These are phyloP conservation scores for Trametes meyenii DNA, from an alignment of 768 basidiomycete species.

Conservation along the genomic window DNA sequence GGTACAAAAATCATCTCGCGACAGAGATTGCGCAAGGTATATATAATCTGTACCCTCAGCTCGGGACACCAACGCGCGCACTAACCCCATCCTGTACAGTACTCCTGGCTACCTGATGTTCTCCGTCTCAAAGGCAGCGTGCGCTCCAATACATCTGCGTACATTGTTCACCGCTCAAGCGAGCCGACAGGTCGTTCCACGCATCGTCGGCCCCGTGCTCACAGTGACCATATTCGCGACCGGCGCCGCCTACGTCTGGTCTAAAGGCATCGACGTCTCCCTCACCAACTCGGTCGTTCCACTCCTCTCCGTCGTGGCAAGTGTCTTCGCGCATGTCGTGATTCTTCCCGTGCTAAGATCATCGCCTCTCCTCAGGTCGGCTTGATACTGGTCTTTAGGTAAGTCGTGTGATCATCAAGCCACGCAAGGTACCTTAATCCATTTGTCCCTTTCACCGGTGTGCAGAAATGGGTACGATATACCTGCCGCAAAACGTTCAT, in stretches of 20 bases:
- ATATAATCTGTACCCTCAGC: not conserved
- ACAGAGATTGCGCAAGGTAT: constrained; percentile 32
- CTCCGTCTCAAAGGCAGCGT: constrained; percentile 83
- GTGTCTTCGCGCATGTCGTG: constrained; percentile 30
- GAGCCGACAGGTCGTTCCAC: constrained; percentile 58
- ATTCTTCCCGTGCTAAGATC: not conserved
- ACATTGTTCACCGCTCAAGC: constrained; percentile 11
- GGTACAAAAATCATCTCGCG: constrained; percentile 31
- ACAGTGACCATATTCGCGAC: constrained; percentile 80
- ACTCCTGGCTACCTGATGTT: constrained; percentile 90
- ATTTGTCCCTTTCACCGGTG: not conserved
- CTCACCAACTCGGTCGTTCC: constrained; percentile 87
- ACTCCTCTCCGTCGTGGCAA: constrained; percentile 84
- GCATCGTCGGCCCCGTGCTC: constrained; percentile 79
- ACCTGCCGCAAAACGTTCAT: not conserved
- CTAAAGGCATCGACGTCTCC: constrained; percentile 58
- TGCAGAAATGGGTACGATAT: constrained; percentile 63
- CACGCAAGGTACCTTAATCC: not conserved
- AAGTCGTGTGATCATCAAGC: constrained; percentile 29
- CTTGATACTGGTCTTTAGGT: constrained; percentile 87
- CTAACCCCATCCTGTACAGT: constrained; percentile 43
- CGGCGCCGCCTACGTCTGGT: constrained; percentile 59
- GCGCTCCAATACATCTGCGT: constrained; percentile 33
- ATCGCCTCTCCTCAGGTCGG: constrained; percentile 59
- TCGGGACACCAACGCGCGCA: constrained; percentile 7